Conservation (phyloP, 164 flowering plant species). For the Liriodendron chinense region DNA sequence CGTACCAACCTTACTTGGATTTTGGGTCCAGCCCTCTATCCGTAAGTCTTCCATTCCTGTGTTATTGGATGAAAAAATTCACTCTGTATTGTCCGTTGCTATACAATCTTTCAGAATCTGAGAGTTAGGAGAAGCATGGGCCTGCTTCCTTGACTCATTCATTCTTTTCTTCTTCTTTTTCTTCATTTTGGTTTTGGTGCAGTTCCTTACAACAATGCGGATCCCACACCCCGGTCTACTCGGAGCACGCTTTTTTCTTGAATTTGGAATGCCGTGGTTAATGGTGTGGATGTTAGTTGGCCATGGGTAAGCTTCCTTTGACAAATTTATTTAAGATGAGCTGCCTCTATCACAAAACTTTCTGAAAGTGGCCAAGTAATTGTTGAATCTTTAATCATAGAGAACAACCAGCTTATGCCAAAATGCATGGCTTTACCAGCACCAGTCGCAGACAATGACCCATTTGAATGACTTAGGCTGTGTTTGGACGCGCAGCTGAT, state of each 20-base stretch:
- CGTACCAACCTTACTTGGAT: slow-evolving; percentile 22
- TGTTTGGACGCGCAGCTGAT: too few relatives aligned
- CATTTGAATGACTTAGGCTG: too few relatives aligned
- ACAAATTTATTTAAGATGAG: not conserved
- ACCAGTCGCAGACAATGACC: too few relatives aligned
- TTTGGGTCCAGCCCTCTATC: slow-evolving; percentile 17
- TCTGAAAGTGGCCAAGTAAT: too few relatives aligned
- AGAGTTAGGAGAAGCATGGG: too few relatives aligned
- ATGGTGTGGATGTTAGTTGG: slow-evolving; percentile 25
- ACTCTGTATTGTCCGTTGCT: too few relatives aligned
- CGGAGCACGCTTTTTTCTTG: slow-evolving; percentile 11
- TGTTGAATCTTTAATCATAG: too few relatives aligned
- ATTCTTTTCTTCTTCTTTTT: not conserved
- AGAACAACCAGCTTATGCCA: too few relatives aligned
- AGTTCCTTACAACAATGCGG: slow-evolving; percentile 17
- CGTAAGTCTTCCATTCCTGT: slow-evolving; percentile 17
- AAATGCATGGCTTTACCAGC: too few relatives aligned
- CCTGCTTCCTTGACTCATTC: too few relatives aligned
- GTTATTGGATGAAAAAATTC: not conserved
- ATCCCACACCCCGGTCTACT: slow-evolving; percentile 18
- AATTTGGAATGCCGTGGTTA: slow-evolving; percentile 15
- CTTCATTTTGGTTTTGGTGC: slow-evolving; percentile 8
- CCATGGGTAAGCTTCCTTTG: slow-evolving; percentile 19
- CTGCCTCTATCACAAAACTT: too few relatives aligned
- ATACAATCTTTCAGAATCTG: too few relatives aligned